phyloP scores from a whole-genome alignment of 345 rosid genomes.

The Eucalyptus urophylla region DNA sequence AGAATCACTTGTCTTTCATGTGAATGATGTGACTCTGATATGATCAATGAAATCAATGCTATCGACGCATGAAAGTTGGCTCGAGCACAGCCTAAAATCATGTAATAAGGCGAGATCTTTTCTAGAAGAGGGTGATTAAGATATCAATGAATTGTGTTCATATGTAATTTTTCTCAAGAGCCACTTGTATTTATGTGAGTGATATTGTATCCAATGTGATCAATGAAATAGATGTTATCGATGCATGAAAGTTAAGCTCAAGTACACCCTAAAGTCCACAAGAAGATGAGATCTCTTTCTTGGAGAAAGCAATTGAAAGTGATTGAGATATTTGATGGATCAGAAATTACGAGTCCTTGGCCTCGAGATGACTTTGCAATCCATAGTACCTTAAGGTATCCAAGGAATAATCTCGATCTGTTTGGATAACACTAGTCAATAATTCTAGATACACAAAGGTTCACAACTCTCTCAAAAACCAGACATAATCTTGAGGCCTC shows the following conservation, averaged over 20 bases:
- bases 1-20: background rate
- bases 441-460: background rate
- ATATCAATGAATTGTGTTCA: background rate
- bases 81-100: accelerated
- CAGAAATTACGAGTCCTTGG: background rate
- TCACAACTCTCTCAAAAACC: background rate
- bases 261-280: background rate
- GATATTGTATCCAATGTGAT: background rate
- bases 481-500: background rate
- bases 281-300: background rate
- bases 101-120: background rate
- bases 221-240: background rate
- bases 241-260: background rate
- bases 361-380: too few species aligned
- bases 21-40: background rate
- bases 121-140: background rate
- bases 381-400: background rate
- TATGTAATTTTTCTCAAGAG: background rate
- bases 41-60: background rate
- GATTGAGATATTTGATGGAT: background rate
- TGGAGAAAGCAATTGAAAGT: background rate
- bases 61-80: background rate
- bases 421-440: background rate
- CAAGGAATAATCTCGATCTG: accelerated
- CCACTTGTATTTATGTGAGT: background rate